These are phyloP conservation scores for Tillandsia leiboldiana DNA, from an alignment of 176 grass and related monocot genomes.

Conservation along the genomic window DNA sequence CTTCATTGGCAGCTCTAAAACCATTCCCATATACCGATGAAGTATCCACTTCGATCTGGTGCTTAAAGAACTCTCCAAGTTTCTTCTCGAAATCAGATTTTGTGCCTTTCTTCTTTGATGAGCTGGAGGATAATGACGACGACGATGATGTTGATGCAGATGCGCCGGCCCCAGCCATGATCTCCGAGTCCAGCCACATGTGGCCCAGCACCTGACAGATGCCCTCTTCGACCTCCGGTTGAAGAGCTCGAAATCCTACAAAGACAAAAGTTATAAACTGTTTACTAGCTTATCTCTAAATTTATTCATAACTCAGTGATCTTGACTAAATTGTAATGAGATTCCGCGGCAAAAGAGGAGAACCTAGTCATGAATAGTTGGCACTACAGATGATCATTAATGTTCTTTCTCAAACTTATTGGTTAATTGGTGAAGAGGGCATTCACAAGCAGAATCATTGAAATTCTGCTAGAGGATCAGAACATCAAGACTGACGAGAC, in stretches of 20 bases:
- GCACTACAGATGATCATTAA: too few species aligned
- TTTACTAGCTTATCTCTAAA: too few species aligned
- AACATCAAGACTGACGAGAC: too few species aligned
- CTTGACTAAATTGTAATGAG: too few species aligned
- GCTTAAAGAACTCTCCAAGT: constrained; percentile 57
- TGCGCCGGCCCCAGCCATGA: constrained; percentile 36
- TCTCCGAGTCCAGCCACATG: constrained; percentile 76
- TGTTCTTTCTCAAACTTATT: too few species aligned
- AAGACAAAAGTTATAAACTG: not conserved
- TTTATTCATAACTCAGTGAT: too few species aligned
- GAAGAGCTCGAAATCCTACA: constrained; percentile 53
- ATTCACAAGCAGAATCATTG: too few species aligned
- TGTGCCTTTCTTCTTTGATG: constrained; percentile 42
- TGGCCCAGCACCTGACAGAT: constrained; percentile 82
- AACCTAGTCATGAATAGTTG: too few species aligned
- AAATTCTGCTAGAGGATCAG: too few species aligned
- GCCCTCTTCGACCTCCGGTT: constrained; percentile 73
- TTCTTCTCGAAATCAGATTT: constrained; percentile 49
- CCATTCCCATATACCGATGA: constrained; percentile 52
- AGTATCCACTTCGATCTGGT: constrained; percentile 53
- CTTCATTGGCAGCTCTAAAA: constrained; percentile 44
- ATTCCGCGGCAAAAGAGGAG: too few species aligned
- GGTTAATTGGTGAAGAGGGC: too few species aligned
- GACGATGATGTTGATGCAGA: constrained; percentile 25
- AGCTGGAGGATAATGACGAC: constrained; percentile 21